These are phyloP conservation scores for Pseudoneurospora amorphoporcata DNA, from an alignment of 495 filamentous ascomycete genomes.

Conservation along the genomic window DNA sequence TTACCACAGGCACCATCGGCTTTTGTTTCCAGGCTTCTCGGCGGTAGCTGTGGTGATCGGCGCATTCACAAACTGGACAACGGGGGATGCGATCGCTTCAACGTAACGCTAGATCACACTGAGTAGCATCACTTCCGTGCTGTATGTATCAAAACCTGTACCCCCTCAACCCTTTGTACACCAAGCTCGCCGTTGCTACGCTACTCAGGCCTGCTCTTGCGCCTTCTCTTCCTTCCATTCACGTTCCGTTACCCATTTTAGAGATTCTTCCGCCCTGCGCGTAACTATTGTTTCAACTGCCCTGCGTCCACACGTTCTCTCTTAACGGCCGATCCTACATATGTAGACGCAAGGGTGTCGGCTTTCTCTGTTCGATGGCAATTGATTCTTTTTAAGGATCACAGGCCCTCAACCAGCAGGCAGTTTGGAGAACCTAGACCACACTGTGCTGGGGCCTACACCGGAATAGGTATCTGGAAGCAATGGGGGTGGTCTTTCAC, in stretches of 20 bases:
- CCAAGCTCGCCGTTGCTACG: conserved; percentile 12
- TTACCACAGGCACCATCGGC: background rate
- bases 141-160: conserved; percentile 6
- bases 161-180: conserved; percentile 5
- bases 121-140: background rate
- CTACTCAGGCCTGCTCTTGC: conserved; percentile 7
- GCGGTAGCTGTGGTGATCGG: conserved; percentile 6
- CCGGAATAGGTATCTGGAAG: background rate
- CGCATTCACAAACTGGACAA: conserved; percentile 4
- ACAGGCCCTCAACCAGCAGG: background rate
- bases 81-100: conserved; percentile 9
- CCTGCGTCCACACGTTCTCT: background rate
- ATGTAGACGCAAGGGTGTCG: background rate
- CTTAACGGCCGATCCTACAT: background rate
- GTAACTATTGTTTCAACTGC: conserved; percentile 5
- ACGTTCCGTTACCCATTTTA: conserved; percentile 6
- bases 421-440: background rate
- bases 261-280: conserved; percentile 2
- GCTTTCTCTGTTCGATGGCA: background rate
- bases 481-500: background rate
- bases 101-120: conserved; percentile 1
- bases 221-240: conserved; percentile 1
- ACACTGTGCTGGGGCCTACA: background rate
- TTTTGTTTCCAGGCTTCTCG: conserved; percentile 5
- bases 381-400: background rate